A percentile compares a stretch with the other conserved stretches of the same genome.
phyloP scores from a whole-genome alignment of 805 yeast species.

The Candida insectalens region DNA sequence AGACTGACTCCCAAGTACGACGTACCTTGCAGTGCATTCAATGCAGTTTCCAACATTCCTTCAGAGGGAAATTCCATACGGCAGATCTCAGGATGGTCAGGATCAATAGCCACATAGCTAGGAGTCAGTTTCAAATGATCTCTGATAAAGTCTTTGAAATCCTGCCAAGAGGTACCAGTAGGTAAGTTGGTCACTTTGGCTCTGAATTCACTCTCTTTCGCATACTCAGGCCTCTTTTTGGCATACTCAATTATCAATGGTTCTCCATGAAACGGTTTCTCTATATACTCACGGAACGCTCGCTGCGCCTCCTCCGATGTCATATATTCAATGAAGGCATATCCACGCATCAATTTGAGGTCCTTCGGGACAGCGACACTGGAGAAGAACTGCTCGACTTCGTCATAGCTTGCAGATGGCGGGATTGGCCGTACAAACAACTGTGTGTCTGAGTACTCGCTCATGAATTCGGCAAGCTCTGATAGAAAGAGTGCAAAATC shows the following conservation, averaged over 20 bases:
- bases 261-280: slow-evolving; percentile 40
- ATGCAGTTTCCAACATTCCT: slow-evolving; percentile 68
- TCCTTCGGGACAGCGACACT: slow-evolving; percentile 60
- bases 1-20: slow-evolving; percentile 57
- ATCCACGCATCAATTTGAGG: slow-evolving; percentile 68
- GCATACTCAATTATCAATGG: slow-evolving; percentile 44
- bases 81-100: slow-evolving; percentile 35
- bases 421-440: slow-evolving; percentile 30
- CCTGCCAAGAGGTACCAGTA: slow-evolving; percentile 78
- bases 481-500: too few species aligned
- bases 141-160: slow-evolving; percentile 81
- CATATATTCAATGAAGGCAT: slow-evolving; percentile 83
- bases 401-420: slow-evolving; percentile 31
- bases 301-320: slow-evolving; percentile 43
- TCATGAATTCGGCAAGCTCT: too few species aligned
- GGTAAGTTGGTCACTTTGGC: slow-evolving; percentile 62
- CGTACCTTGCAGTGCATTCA: slow-evolving; percentile 61
- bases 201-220: slow-evolving; percentile 66
- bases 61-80: slow-evolving; percentile 50
- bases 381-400: slow-evolving; percentile 59
- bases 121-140: slow-evolving; percentile 59
- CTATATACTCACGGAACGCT: slow-evolving; percentile 38
- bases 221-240: slow-evolving; percentile 38
- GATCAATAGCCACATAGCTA: slow-evolving; percentile 46
- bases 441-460: slow-evolving; percentile 27